Base-by-base conservation (phyloP, 2,329 filamentous ascomycete genomes). In the Neobulgaria alba region DNA sequence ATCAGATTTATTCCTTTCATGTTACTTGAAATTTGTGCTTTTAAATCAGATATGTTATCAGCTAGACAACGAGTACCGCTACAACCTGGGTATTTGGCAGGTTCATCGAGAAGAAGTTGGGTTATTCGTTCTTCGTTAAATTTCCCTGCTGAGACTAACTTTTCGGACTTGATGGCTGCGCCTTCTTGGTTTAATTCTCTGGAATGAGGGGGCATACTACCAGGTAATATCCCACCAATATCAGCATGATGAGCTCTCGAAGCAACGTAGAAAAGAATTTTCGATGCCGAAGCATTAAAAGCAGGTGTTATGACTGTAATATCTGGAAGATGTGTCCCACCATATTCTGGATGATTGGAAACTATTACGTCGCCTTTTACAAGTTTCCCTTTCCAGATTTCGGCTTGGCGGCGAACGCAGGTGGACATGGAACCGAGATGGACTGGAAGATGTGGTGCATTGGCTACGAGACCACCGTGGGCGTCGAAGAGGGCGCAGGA, bases 371-470 rank as follows among this genome's bases (percentile, higher is more conserved):
- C 85, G 21, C 85, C 85, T 42, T 74, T 79, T 54, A 85, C 83
- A 38, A 92, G 65, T 50, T 82, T 85, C 4, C 82, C 83, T 52
- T 79, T 73, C 84, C 85, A 92, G 42, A 89, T 85, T 52, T 83
- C 73, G 4, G 84, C 81, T 63, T 90, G 85, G 35, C 83, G 83
- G 44, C 75, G 71, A 2, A 90, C 83, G 36, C 85, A 88, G 8
- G 84, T 89, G n/a, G 82, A 84, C 85, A 90, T 88, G 35, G 80
- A 86, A 19, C 85, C 85, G 9, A 92, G 66, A 57, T 90, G 85
- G 1, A 89, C 84, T 0, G 85, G 85, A 10, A 92, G 66, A 66
- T 92, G 85, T 0, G 85, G 85, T 14, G 85, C 77, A 56, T 88
- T 88, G 3, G 83, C 83, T 1, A 90, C 85, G 1, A 90, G 67